Evolutionary conservation across 805 yeast genomes (phyloP), one percentile per base, ranked within the genome.

Genomic region (Spathaspora arborariae): DNA sequence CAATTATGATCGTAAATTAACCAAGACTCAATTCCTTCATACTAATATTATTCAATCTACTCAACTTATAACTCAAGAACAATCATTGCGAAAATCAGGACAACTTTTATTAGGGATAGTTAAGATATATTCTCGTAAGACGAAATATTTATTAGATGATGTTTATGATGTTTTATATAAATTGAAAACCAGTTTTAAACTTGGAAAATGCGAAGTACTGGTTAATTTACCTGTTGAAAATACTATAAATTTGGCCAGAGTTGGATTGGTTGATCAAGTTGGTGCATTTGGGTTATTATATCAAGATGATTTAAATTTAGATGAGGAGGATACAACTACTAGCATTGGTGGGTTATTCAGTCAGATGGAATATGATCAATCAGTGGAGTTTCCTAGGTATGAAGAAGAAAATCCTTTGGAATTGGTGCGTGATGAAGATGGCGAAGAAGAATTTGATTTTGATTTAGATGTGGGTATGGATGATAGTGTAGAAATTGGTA

Each of bases 21-120:
- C 90, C 38, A 84, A 85, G 56, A 80, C 79, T 45, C 92, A 87
- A 59, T 72, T 84, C 39, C 70, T 88, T 42, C 82, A 79, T 55
- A 84, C 96, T 11, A 79, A 86, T 55, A 82, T 91, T 48, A 60
- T 78, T 11, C 77, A 81, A 49, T 84, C 75, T 1, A 65, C 76
- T 7, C 54, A 54, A 40, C 55, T 50, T 6, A 75, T 50, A 20
- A 15, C 16, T 19, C 20, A 22, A 6, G 44, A 49, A 82, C 89
- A 9, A 74, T 90, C 96, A 0, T 71, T 90, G 44, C 74, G 96
- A 47, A 72, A 88, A 20, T 85, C 96, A 1, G 96, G 96, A 3
- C 96, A 90, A 59, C 71, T 91, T 45, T 70, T 91, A 35, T 81
- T 86, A 46, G 97, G 97, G 43, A 88, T 91, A 3, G 95, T 88